Evolutionary conservation across 768 basidiomycete genomes (phyloP).

Genomic region (Trametes meyenii): DNA sequence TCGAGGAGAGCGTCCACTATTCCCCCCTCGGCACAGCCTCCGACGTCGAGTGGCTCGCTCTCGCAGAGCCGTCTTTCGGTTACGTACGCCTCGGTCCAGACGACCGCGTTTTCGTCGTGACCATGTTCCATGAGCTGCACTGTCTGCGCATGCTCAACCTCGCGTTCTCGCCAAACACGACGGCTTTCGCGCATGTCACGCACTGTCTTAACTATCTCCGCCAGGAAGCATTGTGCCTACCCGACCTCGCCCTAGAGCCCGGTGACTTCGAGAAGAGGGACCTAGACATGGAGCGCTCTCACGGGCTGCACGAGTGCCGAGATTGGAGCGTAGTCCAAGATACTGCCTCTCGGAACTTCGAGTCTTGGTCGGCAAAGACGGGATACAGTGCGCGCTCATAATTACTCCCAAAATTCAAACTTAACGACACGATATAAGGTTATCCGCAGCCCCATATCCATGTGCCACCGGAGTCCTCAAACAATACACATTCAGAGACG

Average conservation of each 20-base stretch:
- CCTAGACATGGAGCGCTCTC: constrained; percentile 21
- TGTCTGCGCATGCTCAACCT: constrained; percentile 36
- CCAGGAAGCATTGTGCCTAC: constrained; percentile 35
- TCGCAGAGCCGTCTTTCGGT: constrained; percentile 33
- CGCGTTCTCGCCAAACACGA: constrained; percentile 10
- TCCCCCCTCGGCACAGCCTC: constrained; percentile 30
- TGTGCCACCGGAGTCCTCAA: too few relatives aligned
- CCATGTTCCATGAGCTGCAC: constrained; percentile 38
- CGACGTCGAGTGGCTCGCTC: constrained; percentile 33
- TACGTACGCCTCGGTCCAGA: constrained; percentile 37
- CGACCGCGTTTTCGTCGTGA: constrained; percentile 34
- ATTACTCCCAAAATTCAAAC: too few relatives aligned
- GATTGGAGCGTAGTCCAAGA: constrained; percentile 34
- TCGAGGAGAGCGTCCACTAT: constrained; percentile 39
- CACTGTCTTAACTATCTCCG: constrained; percentile 41
- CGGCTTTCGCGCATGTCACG: constrained; percentile 4
- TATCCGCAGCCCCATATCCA: too few relatives aligned
- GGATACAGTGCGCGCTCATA: not conserved
- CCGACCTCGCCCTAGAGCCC: constrained; percentile 38
- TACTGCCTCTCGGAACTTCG: constrained; percentile 24
- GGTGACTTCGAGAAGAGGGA: constrained; percentile 24
- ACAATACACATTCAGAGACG: not conserved
- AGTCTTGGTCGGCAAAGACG: not conserved
- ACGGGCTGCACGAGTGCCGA: constrained; percentile 31
- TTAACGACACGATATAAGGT: too few relatives aligned